Conservation (phyloP, 345 rosid genomes). For the Gossypium turneri region DNA sequence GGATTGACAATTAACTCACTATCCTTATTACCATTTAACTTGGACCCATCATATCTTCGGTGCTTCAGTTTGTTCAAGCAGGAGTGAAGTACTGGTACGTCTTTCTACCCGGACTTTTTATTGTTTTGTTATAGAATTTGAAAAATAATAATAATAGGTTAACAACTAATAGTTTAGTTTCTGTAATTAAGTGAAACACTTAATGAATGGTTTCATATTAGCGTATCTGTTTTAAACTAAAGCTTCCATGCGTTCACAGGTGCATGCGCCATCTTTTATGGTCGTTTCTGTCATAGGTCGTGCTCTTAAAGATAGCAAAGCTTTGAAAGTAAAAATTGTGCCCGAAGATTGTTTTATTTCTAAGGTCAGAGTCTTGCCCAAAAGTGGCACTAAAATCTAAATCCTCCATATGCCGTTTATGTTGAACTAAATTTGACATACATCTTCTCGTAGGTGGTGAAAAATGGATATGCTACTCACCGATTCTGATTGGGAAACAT, state of each 20-base stretch:
- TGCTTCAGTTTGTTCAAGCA: slow-evolving; percentile 10
- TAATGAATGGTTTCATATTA: background rate
- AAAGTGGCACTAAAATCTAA: slow-evolving; percentile 5
- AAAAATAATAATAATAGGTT: background rate
- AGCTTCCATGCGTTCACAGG: background rate
- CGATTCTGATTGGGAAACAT: slow-evolving; percentile 89
- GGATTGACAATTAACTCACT: slow-evolving; percentile 4
- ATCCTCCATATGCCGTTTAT: background rate
- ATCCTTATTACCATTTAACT: background rate
- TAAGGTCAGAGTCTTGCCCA: slow-evolving; percentile 11
- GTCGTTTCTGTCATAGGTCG: background rate
- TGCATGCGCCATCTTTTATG: background rate
- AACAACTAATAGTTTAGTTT: background rate
- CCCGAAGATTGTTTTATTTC: background rate
- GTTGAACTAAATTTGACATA: background rate
- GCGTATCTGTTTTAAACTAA: slow-evolving; percentile 1
- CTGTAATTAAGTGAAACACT: background rate
- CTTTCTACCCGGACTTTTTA: background rate
- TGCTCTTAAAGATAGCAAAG: background rate
- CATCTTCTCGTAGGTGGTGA: slow-evolving; percentile 27
- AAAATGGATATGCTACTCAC: slow-evolving; percentile 54
- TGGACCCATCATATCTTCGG: background rate
- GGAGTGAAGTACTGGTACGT: background rate
- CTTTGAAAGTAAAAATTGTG: background rate
- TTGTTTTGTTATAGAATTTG: background rate